Evolutionary conservation across 148 eudicot species (phyloP).

Genomic region (Spergularia bocconei): DNA sequence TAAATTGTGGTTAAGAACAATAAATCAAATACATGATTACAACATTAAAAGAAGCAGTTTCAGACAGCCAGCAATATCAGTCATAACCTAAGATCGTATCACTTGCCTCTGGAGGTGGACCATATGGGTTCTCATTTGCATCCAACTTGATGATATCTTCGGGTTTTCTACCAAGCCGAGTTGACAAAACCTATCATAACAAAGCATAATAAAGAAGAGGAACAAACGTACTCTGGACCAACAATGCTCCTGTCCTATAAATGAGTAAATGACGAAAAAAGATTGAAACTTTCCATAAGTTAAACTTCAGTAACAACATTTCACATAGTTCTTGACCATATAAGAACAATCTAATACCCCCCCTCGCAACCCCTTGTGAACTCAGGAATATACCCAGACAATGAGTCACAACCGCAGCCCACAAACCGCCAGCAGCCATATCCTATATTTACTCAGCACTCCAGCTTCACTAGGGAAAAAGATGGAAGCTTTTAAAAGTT

Average conservation of each 20-base stretch:
- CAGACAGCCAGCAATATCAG: background rate
- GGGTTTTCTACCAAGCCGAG: conserved; percentile 93
- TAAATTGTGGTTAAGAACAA: conserved; percentile 6
- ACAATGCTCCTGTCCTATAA: background rate
- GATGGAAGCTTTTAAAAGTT: too few species aligned
- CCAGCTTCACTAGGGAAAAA: too few species aligned
- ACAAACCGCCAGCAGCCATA: background rate
- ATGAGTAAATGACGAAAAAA: background rate
- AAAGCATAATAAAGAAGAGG: background rate
- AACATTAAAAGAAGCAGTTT: background rate
- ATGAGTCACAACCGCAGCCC: background rate
- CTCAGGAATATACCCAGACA: too few species aligned
- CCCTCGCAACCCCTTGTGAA: background rate
- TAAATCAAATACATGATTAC: background rate
- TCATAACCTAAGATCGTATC: background rate
- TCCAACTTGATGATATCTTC: conserved; percentile 91
- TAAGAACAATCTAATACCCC: background rate
- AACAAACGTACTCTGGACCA: background rate
- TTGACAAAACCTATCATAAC: conserved; percentile 67
- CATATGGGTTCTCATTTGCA: conserved; percentile 96
- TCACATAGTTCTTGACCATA: background rate
- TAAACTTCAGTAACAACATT: background rate
- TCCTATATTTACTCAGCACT: background rate
- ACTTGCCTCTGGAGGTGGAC: conserved; percentile 98
- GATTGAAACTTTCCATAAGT: background rate